Percentiles rank a stretch among this genome's conserved stretches.
Conservation (phyloP, 2,329 filamentous ascomycete species). For the Clonostachys solani region DNA sequence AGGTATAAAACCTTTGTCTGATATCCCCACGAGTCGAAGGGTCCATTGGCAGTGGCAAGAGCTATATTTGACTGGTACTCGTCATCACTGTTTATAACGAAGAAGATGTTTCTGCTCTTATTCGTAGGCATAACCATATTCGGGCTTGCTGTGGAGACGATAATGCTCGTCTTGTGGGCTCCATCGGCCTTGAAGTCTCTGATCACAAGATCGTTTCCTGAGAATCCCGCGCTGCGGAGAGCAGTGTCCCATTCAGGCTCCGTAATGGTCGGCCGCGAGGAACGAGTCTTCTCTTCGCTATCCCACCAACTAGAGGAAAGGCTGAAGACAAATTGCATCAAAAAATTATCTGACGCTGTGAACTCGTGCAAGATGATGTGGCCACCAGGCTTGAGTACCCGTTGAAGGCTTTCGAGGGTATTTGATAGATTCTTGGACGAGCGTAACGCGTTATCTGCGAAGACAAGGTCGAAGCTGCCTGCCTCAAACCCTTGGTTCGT, state of each 20-base stretch:
- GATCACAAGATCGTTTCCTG: constrained; percentile 3
- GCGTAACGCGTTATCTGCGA: constrained; percentile 20
- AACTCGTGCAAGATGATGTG: constrained; percentile 1
- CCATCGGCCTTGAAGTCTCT: constrained; percentile 1
- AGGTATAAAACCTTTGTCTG: no score
- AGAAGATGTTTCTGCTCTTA: not conserved
- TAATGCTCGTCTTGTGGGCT: constrained; percentile 1
- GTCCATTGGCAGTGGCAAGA: no score
- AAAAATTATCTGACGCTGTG: not conserved
- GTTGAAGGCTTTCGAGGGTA: not conserved
- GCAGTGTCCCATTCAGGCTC: constrained; percentile 4
- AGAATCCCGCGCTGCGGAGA: constrained; percentile 4
- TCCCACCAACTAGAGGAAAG: constrained; percentile 25
- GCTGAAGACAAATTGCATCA: not conserved
- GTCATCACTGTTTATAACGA: no score
- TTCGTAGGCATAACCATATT: not conserved
- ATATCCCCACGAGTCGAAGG: no score
- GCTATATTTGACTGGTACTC: no score
- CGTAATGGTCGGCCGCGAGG: not conserved
- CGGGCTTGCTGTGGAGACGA: constrained; percentile 1
- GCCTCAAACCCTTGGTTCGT: constrained; percentile 8
- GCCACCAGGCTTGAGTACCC: constrained; percentile 4
- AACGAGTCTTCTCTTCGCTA: constrained; percentile 11
- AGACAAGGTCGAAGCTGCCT: constrained; percentile 11
- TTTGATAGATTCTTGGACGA: constrained; percentile 15